Conservation (phyloP, 2,329 filamentous ascomycete species). For the Leptographium radiaticola region DNA sequence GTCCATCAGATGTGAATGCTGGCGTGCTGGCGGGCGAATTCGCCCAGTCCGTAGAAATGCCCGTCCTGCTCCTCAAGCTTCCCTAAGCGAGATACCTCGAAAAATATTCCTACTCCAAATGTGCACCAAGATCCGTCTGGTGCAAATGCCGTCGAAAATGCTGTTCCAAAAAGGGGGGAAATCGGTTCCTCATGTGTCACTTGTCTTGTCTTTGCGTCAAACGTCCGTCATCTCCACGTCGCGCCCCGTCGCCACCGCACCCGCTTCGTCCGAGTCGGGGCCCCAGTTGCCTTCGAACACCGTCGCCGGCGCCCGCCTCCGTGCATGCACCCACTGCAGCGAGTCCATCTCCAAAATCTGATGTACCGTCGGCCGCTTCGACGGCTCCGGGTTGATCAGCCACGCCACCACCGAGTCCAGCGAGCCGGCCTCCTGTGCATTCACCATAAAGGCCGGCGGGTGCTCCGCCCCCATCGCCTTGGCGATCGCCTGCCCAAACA, state of each 20-base stretch:
- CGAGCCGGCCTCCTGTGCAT: slow-evolving; percentile 56
- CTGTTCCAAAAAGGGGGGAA: slow-evolving; percentile 1
- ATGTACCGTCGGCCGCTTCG: slow-evolving; percentile 58
- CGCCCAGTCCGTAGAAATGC: neutral
- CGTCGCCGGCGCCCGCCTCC: slow-evolving; percentile 77
- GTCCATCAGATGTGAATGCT: neutral
- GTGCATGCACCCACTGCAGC: slow-evolving; percentile 64
- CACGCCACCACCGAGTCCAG: slow-evolving; percentile 73
- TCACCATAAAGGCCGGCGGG: slow-evolving; percentile 82
- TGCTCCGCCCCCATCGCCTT: slow-evolving; percentile 35
- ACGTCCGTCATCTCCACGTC: slow-evolving; percentile 50
- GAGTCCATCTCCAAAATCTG: slow-evolving; percentile 62
- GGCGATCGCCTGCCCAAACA: slow-evolving; percentile 31
- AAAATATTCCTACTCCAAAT: slow-evolving; percentile 6
- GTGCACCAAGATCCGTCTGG: neutral
- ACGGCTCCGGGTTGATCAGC: slow-evolving; percentile 73
- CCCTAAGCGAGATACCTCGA: slow-evolving; percentile 1
- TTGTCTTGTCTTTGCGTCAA: slow-evolving; percentile 14
- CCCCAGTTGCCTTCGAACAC: slow-evolving; percentile 96
- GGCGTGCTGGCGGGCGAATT: neutral
- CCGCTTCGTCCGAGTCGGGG: slow-evolving; percentile 40
- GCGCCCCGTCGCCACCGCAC: slow-evolving; percentile 13
- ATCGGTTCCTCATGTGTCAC: neutral
- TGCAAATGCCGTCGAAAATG: slow-evolving; percentile 9
- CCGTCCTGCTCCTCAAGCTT: neutral